Evolutionary conservation across 345 rosid species (phyloP).

Genomic region (Nasturtium officinale): DNA sequence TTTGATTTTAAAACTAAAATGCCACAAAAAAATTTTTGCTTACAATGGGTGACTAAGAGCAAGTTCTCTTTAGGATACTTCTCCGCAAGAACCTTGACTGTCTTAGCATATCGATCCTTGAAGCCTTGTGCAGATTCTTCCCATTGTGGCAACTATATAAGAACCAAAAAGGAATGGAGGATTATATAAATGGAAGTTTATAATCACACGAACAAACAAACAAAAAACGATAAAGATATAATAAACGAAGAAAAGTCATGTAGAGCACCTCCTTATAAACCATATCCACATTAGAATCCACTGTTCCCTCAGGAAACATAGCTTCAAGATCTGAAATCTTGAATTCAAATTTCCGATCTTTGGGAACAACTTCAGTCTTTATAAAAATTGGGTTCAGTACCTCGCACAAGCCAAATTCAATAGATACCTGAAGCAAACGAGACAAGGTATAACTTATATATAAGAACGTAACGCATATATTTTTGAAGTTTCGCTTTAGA

Average conservation of each 20-base stretch:
- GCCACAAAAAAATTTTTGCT: too few relatives aligned
- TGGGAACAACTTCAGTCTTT: constrained; percentile 52
- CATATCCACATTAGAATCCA: constrained; percentile 53
- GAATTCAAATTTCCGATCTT: constrained; percentile 62
- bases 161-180: not conserved
- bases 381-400: constrained; percentile 56
- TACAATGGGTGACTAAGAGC: constrained; percentile 82
- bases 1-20: not conserved
- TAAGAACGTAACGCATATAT: not conserved
- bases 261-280: constrained; percentile 58
- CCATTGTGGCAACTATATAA: constrained; percentile 69
- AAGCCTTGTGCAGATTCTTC: constrained; percentile 50
- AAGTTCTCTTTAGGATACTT: constrained; percentile 77
- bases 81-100: constrained; percentile 59
- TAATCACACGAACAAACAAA: not conserved
- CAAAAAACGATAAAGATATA: not conserved
- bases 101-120: constrained; percentile 53
- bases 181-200: not conserved
- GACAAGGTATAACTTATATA: not conserved
- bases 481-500: not conserved
- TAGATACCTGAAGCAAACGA: constrained; percentile 54
- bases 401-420: constrained; percentile 83
- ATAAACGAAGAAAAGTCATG: not conserved
- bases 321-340: constrained; percentile 57
- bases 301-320: constrained; percentile 60